Conservation (phyloP, 116 monocot species). For the Papilionanthe hybrid region DNA sequence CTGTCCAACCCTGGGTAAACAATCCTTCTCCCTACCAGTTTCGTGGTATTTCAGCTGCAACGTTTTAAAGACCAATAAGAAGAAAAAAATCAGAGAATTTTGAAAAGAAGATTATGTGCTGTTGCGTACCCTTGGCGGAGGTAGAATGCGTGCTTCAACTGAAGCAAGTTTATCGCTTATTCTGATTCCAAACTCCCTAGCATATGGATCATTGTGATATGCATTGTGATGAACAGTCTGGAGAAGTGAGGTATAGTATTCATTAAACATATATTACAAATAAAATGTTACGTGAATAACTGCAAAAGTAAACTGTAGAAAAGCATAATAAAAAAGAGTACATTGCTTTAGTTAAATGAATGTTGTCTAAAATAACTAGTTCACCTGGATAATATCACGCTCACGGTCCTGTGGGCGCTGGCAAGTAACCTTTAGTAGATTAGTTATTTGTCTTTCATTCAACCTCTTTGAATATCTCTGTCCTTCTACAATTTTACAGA, state of each 20-base stretch:
- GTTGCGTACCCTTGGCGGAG: constrained; percentile 52
- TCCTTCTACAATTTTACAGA: constrained; percentile 82
- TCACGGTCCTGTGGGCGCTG: constrained; percentile 67
- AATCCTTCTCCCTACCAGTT: constrained; percentile 55
- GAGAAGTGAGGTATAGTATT: background rate
- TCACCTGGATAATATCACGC: constrained; percentile 54
- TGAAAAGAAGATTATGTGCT: background rate
- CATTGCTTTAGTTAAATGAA: background rate
- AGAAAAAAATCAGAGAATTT: background rate
- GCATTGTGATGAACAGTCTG: constrained; percentile 69
- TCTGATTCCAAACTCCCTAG: constrained; percentile 66
- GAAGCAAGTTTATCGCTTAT: constrained; percentile 61
- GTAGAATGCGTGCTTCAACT: constrained; percentile 72
- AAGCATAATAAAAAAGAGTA: background rate
- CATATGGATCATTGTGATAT: constrained; percentile 60
- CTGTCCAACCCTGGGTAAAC: constrained; percentile 54
- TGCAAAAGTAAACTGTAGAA: background rate
- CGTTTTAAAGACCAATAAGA: background rate
- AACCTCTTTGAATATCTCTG: constrained; percentile 74
- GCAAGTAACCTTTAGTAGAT: constrained; percentile 68
- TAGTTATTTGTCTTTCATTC: constrained; percentile 79
- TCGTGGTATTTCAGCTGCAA: constrained; percentile 62
- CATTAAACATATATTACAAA: background rate
- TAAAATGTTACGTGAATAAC: background rate
- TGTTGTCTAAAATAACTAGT: background rate